Evolutionary conservation across 768 basidiomycete genomes (phyloP), one percentile per base, ranked within the genome.

Genomic region (Kwoniella sp.): DNA sequence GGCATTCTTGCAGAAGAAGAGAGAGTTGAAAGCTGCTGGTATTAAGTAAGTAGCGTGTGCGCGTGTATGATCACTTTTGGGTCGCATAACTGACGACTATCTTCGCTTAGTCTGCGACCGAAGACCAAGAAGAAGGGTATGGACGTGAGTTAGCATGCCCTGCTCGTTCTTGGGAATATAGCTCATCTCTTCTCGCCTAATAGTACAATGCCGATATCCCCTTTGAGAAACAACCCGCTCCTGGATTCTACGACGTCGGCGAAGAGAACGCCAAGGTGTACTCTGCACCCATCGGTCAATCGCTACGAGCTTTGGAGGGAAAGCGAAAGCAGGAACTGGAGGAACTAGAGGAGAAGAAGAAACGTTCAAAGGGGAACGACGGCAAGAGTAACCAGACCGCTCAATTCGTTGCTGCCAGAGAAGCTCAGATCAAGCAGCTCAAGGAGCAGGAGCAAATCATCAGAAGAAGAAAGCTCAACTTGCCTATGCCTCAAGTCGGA

Each of bases 161-260:
- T 23, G 7, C 34, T 52, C 26, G 28, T 45, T 12, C 22, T 17
- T 25, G 45, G 13, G 4, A 29, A 20, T n/a, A 26, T 41, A 57
- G 31, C 34, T 55, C 23, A 55, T 28, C 17, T 17, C 2, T 1
- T 45, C 23, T 22, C 11, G 13, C 25, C 25, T 7, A 38, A 22
- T 50, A 96, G 91, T 99, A 98, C 83, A 99, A 97, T 75, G 87
- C 93, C 56, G 96, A 99, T 77, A 96, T 97, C 71, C 96, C 96
- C 0, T 98, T 98, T 78, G 96, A 99, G 83, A 97, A 98, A 84
- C 91, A 91, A 76, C 85, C 96, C 0, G 93, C 92, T 0, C 82
- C 94, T 11, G 96, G 96, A 0, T 99, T 99, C 82, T 99, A 98
- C 81, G 96, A 99, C 78, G 93, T 92, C 1, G 86, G 89, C 0